Conservation (phyloP, 768 basidiomycete genomes). For the Fibroporia radiculosa region DNA sequence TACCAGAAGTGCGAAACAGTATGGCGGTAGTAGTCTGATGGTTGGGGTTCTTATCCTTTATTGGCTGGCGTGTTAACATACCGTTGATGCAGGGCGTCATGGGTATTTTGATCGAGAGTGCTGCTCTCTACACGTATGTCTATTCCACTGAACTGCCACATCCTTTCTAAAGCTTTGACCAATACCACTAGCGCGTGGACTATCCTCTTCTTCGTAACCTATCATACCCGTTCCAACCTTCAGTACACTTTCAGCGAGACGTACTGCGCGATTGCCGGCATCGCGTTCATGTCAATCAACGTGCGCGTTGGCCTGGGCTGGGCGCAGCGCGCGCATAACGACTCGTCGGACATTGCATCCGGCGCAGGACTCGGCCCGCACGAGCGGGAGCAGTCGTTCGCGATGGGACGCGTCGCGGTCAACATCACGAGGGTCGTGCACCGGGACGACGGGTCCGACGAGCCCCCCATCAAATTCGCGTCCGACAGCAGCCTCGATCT, state of each 20-base stretch:
- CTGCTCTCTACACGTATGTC: conserved; percentile 4
- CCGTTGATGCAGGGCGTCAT: background rate
- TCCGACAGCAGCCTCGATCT: no score
- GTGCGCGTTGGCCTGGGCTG: conserved; percentile 11
- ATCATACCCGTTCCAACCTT: background rate
- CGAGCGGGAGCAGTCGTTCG: background rate
- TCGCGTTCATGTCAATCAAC: conserved; percentile 10
- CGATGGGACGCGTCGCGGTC: background rate
- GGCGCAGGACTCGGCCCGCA: background rate
- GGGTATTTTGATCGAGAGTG: conserved; percentile 2
- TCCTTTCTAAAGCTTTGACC: background rate
- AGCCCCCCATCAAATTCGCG: background rate
- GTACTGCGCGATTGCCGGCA: conserved; percentile 6
- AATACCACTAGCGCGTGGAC: background rate
- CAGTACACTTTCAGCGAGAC: background rate
- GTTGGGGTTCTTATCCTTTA: background rate
- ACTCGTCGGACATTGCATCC: background rate
- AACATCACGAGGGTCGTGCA: background rate
- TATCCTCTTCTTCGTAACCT: conserved; percentile 3
- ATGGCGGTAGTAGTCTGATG: conserved; percentile 1
- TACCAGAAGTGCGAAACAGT: background rate
- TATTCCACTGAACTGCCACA: background rate
- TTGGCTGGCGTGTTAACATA: background rate
- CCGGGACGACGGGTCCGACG: background rate
- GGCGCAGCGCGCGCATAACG: background rate